Evolutionary conservation across 164 flowering plant species (phyloP), one percentile per base, ranked within the genome.

Genomic region (Litsea cubeba): DNA sequence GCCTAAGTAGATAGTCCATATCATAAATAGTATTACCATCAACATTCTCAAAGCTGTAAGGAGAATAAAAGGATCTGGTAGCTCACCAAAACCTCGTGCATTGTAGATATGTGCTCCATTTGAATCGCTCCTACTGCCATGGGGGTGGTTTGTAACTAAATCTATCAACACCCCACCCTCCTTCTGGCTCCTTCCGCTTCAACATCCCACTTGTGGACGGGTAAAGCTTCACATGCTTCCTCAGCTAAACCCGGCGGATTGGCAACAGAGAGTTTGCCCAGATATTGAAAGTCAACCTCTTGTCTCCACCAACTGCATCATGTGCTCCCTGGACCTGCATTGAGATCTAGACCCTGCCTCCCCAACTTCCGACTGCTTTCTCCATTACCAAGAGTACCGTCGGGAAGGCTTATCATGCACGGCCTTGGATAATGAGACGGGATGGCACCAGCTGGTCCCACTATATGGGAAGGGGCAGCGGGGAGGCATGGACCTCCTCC

Each of bases 321-420:
- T 49, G 77, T 26, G 49, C 76, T 82, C 28, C 88, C 92, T 49
- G 96, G 98, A 30, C 99, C 99, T 12, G 94, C 82, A 82, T 95
- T 93, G 8, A 95, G 86, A 78, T 95, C 98, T 30, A 95, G 77
- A 62, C 90, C 90, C 70, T 87, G 92, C 77, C 89, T 83, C 24
- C 79, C 80, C 91, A 91, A 91, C 78, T 85, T 93, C 65, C 85
- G 83, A 82, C 79, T 82, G 24, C 87, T 82, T n/a, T 89, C 95
- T 54, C 78, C 68, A 67, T 78, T 81, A 71, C 79, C 78, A 15
- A 2, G 2, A 84, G 70, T 63, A 74, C 49, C 81, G 57, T 87
- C 92, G 1, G 91, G 83, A 65, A 87, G 79, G 78, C 84, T 81
- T 26, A 90, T 83, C 68, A 88, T 70, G 77, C 77, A 91, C 6